Conservation (phyloP, 495 filamentous ascomycete genomes). For the Penicillium atrosanguineum region DNA sequence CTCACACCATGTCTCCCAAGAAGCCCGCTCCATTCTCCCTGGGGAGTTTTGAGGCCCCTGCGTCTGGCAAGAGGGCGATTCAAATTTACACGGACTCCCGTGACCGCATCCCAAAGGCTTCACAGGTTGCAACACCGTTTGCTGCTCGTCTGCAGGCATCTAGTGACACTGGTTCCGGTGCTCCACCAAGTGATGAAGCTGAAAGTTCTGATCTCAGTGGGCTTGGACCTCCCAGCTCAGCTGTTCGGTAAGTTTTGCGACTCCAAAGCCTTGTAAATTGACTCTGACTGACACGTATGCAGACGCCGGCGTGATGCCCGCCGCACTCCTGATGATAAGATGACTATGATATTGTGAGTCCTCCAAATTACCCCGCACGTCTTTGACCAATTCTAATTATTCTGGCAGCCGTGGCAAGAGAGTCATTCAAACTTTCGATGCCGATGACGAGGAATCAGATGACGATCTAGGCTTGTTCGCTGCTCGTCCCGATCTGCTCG, state of each 20-base stretch:
- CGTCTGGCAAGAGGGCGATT: constrained; percentile 51
- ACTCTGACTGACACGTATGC: neutral
- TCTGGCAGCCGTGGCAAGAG: constrained; percentile 80
- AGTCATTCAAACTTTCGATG: constrained; percentile 62
- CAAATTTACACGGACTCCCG: constrained; percentile 87
- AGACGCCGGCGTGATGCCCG: constrained; percentile 17
- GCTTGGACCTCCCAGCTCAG: neutral
- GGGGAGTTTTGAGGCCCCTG: constrained; percentile 44
- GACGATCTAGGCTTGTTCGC: constrained; percentile 46
- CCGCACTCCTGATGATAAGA: constrained; percentile 39
- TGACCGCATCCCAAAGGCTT: constrained; percentile 72
- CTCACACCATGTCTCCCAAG: constrained; percentile 37
- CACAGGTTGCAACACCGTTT: constrained; percentile 69
- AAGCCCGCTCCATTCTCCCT: constrained; percentile 64
- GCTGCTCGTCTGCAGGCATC: constrained; percentile 29
- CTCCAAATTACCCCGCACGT: constrained; percentile 52
- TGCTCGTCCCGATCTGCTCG: constrained; percentile 23
- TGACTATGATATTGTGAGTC: constrained; percentile 22
- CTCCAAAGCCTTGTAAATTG: neutral
- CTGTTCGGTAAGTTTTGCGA: neutral
- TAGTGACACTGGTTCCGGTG: constrained; percentile 1
- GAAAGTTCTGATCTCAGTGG: neutral
- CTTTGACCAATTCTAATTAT: constrained; percentile 28
- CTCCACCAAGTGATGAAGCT: neutral
- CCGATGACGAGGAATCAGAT: constrained; percentile 46